These are phyloP conservation scores for Brettanomyces bruxellensis DNA, from an alignment of 805 yeast genomes.

Conservation along the genomic window DNA sequence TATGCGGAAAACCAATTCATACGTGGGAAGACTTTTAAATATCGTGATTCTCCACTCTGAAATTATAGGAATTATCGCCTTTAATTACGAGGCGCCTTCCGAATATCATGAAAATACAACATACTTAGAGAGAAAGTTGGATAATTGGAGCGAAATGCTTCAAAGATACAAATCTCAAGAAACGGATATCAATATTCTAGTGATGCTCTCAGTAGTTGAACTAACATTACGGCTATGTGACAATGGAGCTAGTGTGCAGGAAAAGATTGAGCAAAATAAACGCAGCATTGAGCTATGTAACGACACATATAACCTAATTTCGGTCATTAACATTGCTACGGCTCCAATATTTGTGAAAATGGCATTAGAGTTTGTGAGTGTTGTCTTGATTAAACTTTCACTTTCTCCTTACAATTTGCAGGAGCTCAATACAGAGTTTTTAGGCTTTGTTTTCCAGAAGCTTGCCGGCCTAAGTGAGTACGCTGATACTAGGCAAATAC, in stretches of 20 bases:
- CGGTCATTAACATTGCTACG: constrained; percentile 5
- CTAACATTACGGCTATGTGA: constrained; percentile 13
- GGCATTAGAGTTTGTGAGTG: constrained; percentile 14
- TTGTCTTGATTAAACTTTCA: constrained; percentile 6
- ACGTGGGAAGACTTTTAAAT: constrained; percentile 2
- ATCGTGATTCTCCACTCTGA: neutral
- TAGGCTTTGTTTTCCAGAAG: constrained; percentile 4
- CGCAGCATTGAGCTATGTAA: constrained; percentile 5
- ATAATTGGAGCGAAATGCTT: neutral
- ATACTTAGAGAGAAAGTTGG: neutral
- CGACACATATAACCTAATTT: constrained; percentile 3
- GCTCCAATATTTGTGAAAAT: constrained; percentile 17
- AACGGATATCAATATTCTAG: neutral
- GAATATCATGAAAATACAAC: neutral
- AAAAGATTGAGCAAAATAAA: constrained; percentile 5
- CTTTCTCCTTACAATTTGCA: constrained; percentile 6
- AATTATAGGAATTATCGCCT: neutral
- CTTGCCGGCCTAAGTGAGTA: constrained; percentile 6
- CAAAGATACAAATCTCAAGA: neutral
- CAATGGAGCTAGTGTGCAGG: constrained; percentile 1
- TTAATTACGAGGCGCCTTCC: neutral
- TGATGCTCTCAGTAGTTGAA: constrained; percentile 7
- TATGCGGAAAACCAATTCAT: constrained; percentile 1
- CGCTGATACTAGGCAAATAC: constrained; percentile 9
- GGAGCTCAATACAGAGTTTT: constrained; percentile 2